Conservation (phyloP, 2,329 filamentous ascomycete species). For the Alternaria gansuensis region DNA sequence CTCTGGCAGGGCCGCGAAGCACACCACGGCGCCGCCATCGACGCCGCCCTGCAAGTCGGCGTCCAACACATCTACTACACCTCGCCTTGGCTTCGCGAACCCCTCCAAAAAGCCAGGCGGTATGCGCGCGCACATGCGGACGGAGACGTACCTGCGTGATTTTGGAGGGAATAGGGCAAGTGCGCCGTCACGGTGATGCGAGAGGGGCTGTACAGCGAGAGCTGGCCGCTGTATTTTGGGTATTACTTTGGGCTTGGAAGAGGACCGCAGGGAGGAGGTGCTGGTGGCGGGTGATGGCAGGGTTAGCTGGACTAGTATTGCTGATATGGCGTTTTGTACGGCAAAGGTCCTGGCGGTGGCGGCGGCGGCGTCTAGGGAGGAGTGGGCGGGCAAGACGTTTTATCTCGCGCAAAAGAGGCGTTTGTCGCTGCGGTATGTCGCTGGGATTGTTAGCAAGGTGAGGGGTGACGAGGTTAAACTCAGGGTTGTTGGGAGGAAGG, state of each 20-base stretch:
- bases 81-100: slow-evolving; percentile 54
- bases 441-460: slow-evolving; percentile 39
- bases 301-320: slow-evolving; percentile 57
- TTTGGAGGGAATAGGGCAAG: slow-evolving; percentile 31
- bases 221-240: slow-evolving; percentile 60
- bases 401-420: slow-evolving; percentile 50
- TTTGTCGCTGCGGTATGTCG: slow-evolving; percentile 42
- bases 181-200: slow-evolving; percentile 52
- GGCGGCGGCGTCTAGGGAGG: slow-evolving; percentile 35
- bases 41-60: slow-evolving; percentile 53
- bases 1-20: slow-evolving; percentile 55
- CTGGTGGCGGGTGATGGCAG: slow-evolving; percentile 55
- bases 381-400: slow-evolving; percentile 51
- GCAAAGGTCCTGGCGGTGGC: slow-evolving; percentile 51
- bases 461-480: slow-evolving; percentile 45
- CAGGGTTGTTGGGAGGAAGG: slow-evolving; percentile 51
- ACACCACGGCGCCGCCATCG: slow-evolving; percentile 56
- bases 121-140: slow-evolving; percentile 60
- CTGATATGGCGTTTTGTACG: slow-evolving; percentile 56
- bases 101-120: no score
- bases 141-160: slow-evolving; percentile 53
- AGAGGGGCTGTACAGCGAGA: slow-evolving; percentile 59
- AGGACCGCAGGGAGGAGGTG: slow-evolving; percentile 51
- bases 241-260: slow-evolving; percentile 50
- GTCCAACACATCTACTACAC: slow-evolving; percentile 60